Conservation (phyloP, 306 rosid genomes). For the Morella rubra region DNA sequence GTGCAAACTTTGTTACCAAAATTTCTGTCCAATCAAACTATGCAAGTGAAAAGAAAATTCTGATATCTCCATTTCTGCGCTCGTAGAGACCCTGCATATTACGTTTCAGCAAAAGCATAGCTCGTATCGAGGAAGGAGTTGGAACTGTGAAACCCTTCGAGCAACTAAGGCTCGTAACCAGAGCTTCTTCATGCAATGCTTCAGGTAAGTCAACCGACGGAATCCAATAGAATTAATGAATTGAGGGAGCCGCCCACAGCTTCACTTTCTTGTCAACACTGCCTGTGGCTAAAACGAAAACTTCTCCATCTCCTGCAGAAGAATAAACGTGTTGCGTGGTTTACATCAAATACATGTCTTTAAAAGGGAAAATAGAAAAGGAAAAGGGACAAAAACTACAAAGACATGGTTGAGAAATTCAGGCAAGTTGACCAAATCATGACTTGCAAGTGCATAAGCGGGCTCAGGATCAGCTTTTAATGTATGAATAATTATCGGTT, state of each 20-base stretch:
- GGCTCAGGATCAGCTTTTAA: no score
- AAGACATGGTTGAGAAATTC: background rate
- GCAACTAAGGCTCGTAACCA: constrained; percentile 24
- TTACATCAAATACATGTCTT: background rate
- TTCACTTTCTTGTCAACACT: constrained; percentile 93
- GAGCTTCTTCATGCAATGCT: constrained; percentile 16
- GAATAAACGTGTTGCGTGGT: constrained; percentile 1
- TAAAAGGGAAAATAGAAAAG: no score
- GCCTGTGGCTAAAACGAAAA: constrained; percentile 70
- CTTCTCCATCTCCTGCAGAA: constrained; percentile 56
- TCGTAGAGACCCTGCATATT: constrained; percentile 24
- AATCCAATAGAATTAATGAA: constrained; percentile 34
- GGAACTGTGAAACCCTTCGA: background rate
- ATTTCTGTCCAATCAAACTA: constrained; percentile 22
- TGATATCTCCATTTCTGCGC: constrained; percentile 10
- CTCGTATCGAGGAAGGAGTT: background rate
- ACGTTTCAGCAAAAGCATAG: constrained; percentile 12
- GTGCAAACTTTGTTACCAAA: constrained; percentile 28
- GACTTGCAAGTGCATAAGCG: background rate
- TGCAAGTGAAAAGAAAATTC: constrained; percentile 15
- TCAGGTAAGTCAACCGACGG: constrained; percentile 10
- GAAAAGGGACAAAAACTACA: background rate
- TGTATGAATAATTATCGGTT: background rate
- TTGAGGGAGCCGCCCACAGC: constrained; percentile 82
- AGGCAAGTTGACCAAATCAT: constrained; percentile 1